Base-by-base conservation (phyloP, 2,329 filamentous ascomycete genomes). In the Cercospora sojina region DNA sequence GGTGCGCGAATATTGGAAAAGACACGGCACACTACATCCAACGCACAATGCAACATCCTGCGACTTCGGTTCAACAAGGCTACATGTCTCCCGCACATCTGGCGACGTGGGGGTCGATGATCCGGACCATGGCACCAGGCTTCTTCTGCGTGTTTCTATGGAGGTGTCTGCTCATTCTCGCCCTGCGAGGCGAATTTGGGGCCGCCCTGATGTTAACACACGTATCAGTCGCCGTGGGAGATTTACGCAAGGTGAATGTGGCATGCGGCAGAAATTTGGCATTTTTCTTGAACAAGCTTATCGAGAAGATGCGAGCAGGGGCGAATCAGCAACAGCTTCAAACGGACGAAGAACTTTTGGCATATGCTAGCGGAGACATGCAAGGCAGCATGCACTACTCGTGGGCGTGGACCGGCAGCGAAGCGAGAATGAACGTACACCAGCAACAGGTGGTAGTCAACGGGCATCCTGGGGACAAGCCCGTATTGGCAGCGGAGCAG, bases 101-200 rank as follows among this genome's bases (percentile, higher is more conserved):
- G 58, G 74, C 77, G 64, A 70, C 73, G 59, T 87, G 86, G 76
- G 86, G 85, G 27, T 80, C 85, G 3, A 83, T 86, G 9, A 82
- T 93, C 1, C 85, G 87, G 4, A 86, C 88, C 35, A 87, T 88
- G 10, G 88, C 92, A 3, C 92, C 90, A 1, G 87, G 90, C 3
- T 86, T 94, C 71, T 83, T 96, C 8, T 91, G 92, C 64, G 88
- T 87, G 13, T 95, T 98, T 76, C 84, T 97, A 53, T 97, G 96
- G 87, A 90, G 94, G 23, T 96, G 91, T 74, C 85, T 91, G 1
- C 84, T 98, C 0, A 88, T 97, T 64, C 83, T 97, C 4, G 86
- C 94, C 23, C 87, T 96, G 60, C 86, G 87, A 0, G 89, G 89
- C 49, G 89, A 92, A 60, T 91, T 90, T 74, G 86, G 90, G 4